Conservation (phyloP, 208 protist species). For the Wallacemonas collosoma region DNA sequence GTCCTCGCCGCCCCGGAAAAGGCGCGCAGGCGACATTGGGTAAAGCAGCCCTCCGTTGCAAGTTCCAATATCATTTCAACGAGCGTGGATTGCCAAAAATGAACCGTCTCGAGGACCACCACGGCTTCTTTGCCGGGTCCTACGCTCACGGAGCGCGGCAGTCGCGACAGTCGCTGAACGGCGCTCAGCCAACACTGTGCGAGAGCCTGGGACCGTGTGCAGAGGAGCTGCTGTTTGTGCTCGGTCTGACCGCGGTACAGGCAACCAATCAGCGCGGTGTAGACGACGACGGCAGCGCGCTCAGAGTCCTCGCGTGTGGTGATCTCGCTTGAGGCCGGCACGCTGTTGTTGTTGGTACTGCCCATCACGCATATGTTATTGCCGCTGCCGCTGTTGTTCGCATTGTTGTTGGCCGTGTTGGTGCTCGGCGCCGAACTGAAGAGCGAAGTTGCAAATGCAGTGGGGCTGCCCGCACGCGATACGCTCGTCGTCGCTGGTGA, state of each 20-base stretch:
- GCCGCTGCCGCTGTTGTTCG: slow-evolving; percentile 1
- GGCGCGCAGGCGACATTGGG: slow-evolving; percentile 42
- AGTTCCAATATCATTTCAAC: slow-evolving; percentile 73
- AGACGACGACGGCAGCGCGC: slow-evolving; percentile 32
- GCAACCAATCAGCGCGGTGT: slow-evolving; percentile 47
- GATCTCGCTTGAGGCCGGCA: background rate
- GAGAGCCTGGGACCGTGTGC: background rate
- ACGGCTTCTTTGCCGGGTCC: slow-evolving; percentile 33
- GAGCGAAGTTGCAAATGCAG: background rate
- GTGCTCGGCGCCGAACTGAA: background rate
- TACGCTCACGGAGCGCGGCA: slow-evolving; percentile 29
- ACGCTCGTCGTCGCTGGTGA: slow-evolving; percentile 7
- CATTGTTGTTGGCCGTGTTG: background rate
- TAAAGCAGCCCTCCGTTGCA: slow-evolving; percentile 68
- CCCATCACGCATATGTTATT: background rate
- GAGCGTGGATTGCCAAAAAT: slow-evolving; percentile 65
- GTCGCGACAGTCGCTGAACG: slow-evolving; percentile 17
- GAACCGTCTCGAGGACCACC: slow-evolving; percentile 36
- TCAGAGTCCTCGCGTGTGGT: slow-evolving; percentile 3
- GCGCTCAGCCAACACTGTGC: background rate
- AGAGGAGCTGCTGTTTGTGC: slow-evolving; percentile 45
- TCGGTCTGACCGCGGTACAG: slow-evolving; percentile 43
- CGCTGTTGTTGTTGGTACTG: background rate
- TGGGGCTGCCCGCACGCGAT: slow-evolving; percentile 7
- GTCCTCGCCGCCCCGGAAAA: background rate